Percentiles rank a stretch among this genome's conserved stretches.
Conservation (phyloP, 1,284 basidiomycete genomes). For the Rhizoctonia solani region DNA sequence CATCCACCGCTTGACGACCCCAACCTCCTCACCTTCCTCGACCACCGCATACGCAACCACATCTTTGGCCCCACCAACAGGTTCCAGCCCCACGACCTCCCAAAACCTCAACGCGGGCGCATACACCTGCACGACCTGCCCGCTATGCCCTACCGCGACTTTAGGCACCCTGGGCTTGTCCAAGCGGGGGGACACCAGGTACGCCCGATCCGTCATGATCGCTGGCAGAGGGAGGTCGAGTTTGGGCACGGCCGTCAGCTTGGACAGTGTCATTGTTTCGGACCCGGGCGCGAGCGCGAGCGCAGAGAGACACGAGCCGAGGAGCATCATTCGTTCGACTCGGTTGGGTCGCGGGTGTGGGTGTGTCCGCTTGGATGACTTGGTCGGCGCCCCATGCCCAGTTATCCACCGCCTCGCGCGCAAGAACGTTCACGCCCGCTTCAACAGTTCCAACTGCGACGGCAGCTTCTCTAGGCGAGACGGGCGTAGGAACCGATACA, state of each 20-base stretch:
- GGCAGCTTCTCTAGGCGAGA: constrained; percentile 31
- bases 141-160: constrained; percentile 53
- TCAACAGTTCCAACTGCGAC: constrained; percentile 19
- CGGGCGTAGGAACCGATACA: constrained; percentile 37
- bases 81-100: constrained; percentile 77
- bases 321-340: constrained; percentile 10
- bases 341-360: constrained; percentile 10
- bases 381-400: constrained; percentile 19
- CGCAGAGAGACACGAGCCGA: constrained; percentile 7
- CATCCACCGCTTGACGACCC: constrained; percentile 62
- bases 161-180: constrained; percentile 58
- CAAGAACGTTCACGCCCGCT: constrained; percentile 7
- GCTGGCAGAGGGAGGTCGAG: constrained; percentile 32
- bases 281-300: not conserved
- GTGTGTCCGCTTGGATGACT: no score
- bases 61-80: constrained; percentile 70
- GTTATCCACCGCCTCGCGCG: constrained; percentile 28
- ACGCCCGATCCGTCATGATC: constrained; percentile 34
- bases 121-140: constrained; percentile 59
- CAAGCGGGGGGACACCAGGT: constrained; percentile 12
- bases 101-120: constrained; percentile 75
- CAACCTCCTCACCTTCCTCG: constrained; percentile 57
- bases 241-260: constrained; percentile 7
- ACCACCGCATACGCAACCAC: constrained; percentile 67
- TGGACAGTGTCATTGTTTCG: not conserved